A percentile compares a stretch with the other conserved stretches of the same genome.
phyloP scores from a whole-genome alignment of 1,284 basidiomycete species.

The Mixia osmundae region DNA sequence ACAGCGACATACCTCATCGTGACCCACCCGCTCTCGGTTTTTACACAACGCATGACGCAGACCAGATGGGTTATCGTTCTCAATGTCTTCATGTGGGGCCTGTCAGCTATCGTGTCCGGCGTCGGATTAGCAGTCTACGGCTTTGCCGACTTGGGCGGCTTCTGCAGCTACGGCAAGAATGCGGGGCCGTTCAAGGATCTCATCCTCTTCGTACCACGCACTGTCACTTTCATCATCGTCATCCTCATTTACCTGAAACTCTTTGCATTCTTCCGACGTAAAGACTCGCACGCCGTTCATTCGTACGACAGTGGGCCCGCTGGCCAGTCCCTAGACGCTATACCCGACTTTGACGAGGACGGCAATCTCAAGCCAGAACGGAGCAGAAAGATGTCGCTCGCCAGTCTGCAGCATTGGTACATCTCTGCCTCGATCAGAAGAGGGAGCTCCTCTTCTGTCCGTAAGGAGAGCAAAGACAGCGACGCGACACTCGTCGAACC shows the following conservation, averaged over 20 bases:
- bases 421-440: too few relatives aligned
- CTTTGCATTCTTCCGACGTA: slow-evolving; percentile 6
- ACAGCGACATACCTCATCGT: slow-evolving; percentile 5
- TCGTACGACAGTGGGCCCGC: too few relatives aligned
- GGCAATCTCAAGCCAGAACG: too few relatives aligned
- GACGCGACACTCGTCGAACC: too few relatives aligned
- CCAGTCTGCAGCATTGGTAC: too few relatives aligned
- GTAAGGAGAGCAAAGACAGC: too few relatives aligned
- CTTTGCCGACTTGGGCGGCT: slow-evolving; percentile 4
- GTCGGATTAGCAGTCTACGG: slow-evolving; percentile 1
- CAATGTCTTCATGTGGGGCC: slow-evolving; percentile 4
- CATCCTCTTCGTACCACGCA: slow-evolving; percentile 7
- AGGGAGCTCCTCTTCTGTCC: too few relatives aligned
- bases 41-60: not conserved
- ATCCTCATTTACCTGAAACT: slow-evolving; percentile 7
- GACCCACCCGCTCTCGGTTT: slow-evolving; percentile 8
- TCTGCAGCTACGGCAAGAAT: slow-evolving; percentile 3
- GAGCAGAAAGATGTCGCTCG: too few relatives aligned
- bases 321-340: too few relatives aligned
- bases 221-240: slow-evolving; percentile 4
- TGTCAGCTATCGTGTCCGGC: slow-evolving; percentile 3
- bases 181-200: slow-evolving; percentile 7
- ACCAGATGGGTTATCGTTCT: not conserved
- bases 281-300: too few relatives aligned
- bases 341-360: too few relatives aligned